Evolutionary conservation across 1,284 basidiomycete species (phyloP), one percentile per base, ranked within the genome.

Genomic region (Fereydounia khargensis): DNA sequence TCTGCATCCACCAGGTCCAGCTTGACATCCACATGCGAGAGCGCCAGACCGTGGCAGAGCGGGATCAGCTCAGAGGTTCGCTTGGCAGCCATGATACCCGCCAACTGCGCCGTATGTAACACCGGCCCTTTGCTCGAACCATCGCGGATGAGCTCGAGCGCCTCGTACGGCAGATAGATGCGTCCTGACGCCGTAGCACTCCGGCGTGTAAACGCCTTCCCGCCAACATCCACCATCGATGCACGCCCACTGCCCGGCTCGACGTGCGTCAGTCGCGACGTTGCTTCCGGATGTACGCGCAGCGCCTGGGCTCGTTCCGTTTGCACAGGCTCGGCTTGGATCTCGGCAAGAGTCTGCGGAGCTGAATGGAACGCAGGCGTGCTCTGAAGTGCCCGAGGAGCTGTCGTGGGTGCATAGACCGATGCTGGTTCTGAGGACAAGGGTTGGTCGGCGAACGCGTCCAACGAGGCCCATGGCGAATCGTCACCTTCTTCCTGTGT

Each of bases 71-170:
- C 49, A 3, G 38, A 24, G 1, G 89, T 91, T 47, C 83, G 83
- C 75, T 92, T 92, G 50, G 86, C 84, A 7, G 82, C 89, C 85
- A 90, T 89, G 72, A 91, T 88, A 11, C 84, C 90, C 2, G 89
- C 89, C 77, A n/a, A 84, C 82, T 76, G 91, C 82, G 39, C 89
- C 85, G 76, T 91, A 89, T 61, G 57, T 9, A 70, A 44, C 2
- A 70, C 66, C 14, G 66, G 58, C 1, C 68, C 68, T 33, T 70
- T 70, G n/a, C 11, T 21, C 78, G 47, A 77, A 72, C 38, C 78
- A 62, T 23, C 65, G 63, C 39, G 74, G 47, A 39, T 64, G 19
- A 91, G 80, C 0, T 83, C 78, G 66, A 84, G 86, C 2, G 88
- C 87, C 33, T 80, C 57, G 43, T 74, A 65, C 2, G 86, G 83